Evolutionary conservation across 345 rosid species (phyloP).

Genomic region (Aethionema arabicum): DNA sequence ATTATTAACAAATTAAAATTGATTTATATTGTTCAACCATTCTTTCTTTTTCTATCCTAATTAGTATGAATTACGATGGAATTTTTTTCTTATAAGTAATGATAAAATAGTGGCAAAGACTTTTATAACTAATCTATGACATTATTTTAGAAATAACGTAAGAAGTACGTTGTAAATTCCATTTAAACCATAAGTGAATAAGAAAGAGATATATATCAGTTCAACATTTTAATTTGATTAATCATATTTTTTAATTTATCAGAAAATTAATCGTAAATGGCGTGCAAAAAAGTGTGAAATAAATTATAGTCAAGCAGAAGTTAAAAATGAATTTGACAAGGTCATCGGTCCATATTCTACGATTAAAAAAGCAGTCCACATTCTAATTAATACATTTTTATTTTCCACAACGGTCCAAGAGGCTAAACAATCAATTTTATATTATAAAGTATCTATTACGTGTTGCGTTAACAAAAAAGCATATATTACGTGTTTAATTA

Average conservation of each 20-base stretch:
- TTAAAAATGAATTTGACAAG: slow-evolving; percentile 23
- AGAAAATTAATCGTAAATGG: slow-evolving; percentile 28
- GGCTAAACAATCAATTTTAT: slow-evolving; percentile 8
- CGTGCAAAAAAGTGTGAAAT: slow-evolving; percentile 30
- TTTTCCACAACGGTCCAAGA: slow-evolving; percentile 16
- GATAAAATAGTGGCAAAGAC: slow-evolving; percentile 23
- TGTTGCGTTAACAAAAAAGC: too few relatives aligned
- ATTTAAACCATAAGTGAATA: too few relatives aligned
- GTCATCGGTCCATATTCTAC: slow-evolving; percentile 37
- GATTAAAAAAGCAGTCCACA: slow-evolving; percentile 28
- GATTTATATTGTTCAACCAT: slow-evolving; percentile 21
- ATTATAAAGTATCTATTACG: slow-evolving; percentile 1
- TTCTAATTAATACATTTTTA: slow-evolving; percentile 23
- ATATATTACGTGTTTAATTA: background rate
- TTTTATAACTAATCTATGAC: background rate
- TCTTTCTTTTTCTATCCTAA: slow-evolving; percentile 9
- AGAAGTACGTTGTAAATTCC: slow-evolving; percentile 23
- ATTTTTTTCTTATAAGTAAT: background rate
- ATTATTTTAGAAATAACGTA: slow-evolving; percentile 30
- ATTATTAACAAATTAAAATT: slow-evolving; percentile 7
- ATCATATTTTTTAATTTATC: too few relatives aligned
- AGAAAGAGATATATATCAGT: too few relatives aligned
- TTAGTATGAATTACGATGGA: slow-evolving; percentile 18
- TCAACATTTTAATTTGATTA: too few relatives aligned
- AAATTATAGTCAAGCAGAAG: slow-evolving; percentile 14